Evolutionary conservation across 2,329 filamentous ascomycete genomes (phyloP), one percentile per base, ranked within the genome.

Genomic region (Monilinia aucupariae): DNA sequence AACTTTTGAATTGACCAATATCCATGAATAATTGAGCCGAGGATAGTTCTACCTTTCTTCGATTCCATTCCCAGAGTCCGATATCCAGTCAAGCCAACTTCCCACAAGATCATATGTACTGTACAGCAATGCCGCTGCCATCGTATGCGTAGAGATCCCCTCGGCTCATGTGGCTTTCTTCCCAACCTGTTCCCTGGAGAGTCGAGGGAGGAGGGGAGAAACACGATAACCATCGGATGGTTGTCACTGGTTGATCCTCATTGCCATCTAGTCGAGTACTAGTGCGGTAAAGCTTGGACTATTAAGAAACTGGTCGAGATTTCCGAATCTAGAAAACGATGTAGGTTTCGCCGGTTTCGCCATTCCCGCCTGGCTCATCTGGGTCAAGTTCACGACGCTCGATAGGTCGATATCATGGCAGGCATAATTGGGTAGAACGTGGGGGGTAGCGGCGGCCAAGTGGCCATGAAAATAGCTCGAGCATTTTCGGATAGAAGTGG

Each of bases 391-490:
- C 54, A 58, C 54, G 30, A 41, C 22, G 34, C n/a, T 56, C 41
- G 43, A 25, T 48, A 47, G 34, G 13, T 56, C 41, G 43, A 25
- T 48, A 47, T 58, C 30, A 58, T 27, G 41, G 15, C n/a, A 47
- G 27, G 54, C n/a, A n/a, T n/a, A 55, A 47, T 54, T 47, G n/a
- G n/a, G 41, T 47, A 43, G 54, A 47, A 58, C 54, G 54, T 58
- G 54, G 54, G 54, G 54, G 41, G 45, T 58, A 13, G 30, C 32
- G 32, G 41, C 47, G 53, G 53, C 30, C 43, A 65, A 45, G 41
- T 56, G 53, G 53, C 30, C 43, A 65, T 52, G 37, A 62, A 56
- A 12, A 20, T 62, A 48, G 47, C 27, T 6, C 13, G 41, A 58
- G 5, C 30, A 10, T 34, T 58, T 34, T 47, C 20, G n/a, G 25